Evolutionary conservation across 441 rosid species (phyloP), one percentile per base, ranked within the genome.

Genomic region (Mallotus repandus): DNA sequence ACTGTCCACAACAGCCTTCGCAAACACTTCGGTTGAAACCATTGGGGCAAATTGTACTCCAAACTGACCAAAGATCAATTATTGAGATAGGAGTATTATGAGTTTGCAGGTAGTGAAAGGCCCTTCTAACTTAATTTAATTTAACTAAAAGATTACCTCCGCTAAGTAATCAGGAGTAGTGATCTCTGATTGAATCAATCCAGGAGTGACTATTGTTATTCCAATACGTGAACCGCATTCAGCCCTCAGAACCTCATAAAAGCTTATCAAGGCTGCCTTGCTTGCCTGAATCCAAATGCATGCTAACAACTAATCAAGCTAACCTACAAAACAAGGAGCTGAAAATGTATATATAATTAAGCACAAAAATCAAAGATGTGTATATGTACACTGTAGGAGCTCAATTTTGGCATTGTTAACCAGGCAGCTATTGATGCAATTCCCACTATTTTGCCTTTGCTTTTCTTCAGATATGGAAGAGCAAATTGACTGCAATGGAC

Each of bases 241-340:
- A 22, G 62, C 56, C 71, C 89, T 78, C 57, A 89, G 19, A 3
- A 86, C 78, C 79, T 87, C 91, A 11, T 62, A 87, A 54, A 89
- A 84, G 81, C 77, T 72, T 41, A 82, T 25, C 18, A 84, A 18
- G 0, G 90, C 92, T 25, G 92, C 87, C 69, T 90, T 87, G 77
- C 81, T 84, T 35, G 91, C 91, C 92, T 89, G 73, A 73, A 68
- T 4, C 16, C 74, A 46, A 59, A 69, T 9, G 21, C 18, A 52
- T 68, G 63, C 25, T 55, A 41, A 65, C 19, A 32, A 57, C 62
- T 1, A 22, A 45, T 45, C 48, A 45, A 45, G 0, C 48, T 45
- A 45, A 9, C 48, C 10, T 7, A 45, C 2, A 45, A 45, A 1
- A 2, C 2, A 58, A 22, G 38, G 62, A 21, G 1, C 14, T 11